phyloP scores from a whole-genome alignment of 2,329 filamentous ascomycete species.

The Colletotrichum navitas region DNA sequence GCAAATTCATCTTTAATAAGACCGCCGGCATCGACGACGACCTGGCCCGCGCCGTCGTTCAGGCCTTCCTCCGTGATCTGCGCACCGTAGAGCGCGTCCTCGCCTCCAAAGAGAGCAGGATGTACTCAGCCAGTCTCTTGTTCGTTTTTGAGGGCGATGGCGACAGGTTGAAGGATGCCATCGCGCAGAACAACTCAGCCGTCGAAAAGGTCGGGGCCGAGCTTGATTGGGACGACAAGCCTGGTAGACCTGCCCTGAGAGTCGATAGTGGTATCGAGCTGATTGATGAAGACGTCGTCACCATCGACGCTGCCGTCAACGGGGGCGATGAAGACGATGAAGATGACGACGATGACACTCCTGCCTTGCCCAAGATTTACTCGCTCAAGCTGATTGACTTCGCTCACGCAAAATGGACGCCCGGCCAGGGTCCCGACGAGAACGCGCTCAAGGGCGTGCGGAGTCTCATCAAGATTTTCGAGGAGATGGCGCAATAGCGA shows the following conservation, averaged over 20 bases:
- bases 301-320: constrained; percentile 42
- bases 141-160: constrained; percentile 76
- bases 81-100: constrained; percentile 65
- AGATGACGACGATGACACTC: constrained; percentile 59
- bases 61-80: constrained; percentile 67
- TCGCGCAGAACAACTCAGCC: constrained; percentile 66
- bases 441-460: constrained; percentile 82
- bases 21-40: constrained; percentile 70
- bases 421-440: constrained; percentile 86
- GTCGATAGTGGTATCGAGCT: constrained; percentile 68
- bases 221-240: constrained; percentile 40
- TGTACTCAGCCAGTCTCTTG: constrained; percentile 73
- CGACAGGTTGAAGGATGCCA: constrained; percentile 62
- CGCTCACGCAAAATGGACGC: constrained; percentile 88
- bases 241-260: constrained; percentile 55
- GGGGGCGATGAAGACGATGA: constrained; percentile 50
- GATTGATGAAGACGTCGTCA: constrained; percentile 46
- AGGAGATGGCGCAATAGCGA: constrained; percentile 64
- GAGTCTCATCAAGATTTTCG: constrained; percentile 78
- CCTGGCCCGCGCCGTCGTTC: constrained; percentile 67
- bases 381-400: constrained; percentile 95
- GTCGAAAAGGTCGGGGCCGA: constrained; percentile 61
- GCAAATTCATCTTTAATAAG: constrained; percentile 69
- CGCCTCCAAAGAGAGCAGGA: constrained; percentile 69
- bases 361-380: constrained; percentile 73